Base-by-base conservation (phyloP, 306 rosid species). In the Inga laurina region DNA sequence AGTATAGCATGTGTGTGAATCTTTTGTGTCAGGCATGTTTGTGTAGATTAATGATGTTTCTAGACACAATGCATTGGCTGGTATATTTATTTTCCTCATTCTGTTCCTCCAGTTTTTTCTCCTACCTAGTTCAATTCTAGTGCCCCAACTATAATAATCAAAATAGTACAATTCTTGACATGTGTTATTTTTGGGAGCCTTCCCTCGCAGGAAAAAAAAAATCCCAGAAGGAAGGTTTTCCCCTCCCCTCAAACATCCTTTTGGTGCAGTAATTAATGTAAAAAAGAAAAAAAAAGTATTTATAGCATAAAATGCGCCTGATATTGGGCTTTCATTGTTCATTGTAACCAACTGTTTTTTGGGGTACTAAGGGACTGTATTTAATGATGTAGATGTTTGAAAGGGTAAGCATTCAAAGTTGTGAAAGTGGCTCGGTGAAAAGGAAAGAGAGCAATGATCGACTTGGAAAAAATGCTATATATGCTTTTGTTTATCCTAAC, bases 401-500 rank as follows among this genome's bases (percentile, higher is more conserved):
- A 83, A 88, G 83, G 82, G 98, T 89, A 85, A 95, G 94, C 95
- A 91, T 93, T 88, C 98, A 95, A 79, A 91, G 87, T 79, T 95
- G 98, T 82, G 93, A 89, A 80, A 77, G 95, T 16, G 82, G 82
- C 64, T 88, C 85, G 4, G 61, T 57, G 57, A 83, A 80, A 39
- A 79, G 85, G 27, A 66, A 75, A 87, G 88, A 81, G 67, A 85
- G 88, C 61, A 85, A 80, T 30, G 97, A 88, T 75, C 89, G 98
- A 80, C 93, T 95, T 75, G 98, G 98, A 84, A 85, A 91, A 57
- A 74, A 90, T 74, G 97, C 95, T 72, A 69, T 90, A 48, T 95
- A 95, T 81, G 95, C 94, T 76, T 93, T 93, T 56, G 21, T 95
- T 79, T 95, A 90, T 85, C 98, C 98, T 44, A 95, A 93, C 87